A percentile compares a stretch with the other conserved stretches of the same genome.
Conservation (phyloP, 345 rosid genomes). For the Acer negundo region DNA sequence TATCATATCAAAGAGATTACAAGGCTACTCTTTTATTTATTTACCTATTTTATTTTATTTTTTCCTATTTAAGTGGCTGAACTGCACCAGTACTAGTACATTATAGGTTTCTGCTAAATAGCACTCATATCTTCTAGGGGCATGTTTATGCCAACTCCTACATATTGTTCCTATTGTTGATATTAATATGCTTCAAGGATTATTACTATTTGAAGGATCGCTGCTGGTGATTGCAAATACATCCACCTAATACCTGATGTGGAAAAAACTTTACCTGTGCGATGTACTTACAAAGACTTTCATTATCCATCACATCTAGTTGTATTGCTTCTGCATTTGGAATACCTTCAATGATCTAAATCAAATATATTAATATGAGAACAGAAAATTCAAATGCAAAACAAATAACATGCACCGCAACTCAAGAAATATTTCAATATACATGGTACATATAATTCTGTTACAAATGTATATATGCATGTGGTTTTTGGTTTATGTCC, state of each 20-base stretch:
- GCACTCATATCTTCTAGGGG: neutral
- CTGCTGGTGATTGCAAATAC: neutral
- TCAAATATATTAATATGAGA: conserved; percentile 18
- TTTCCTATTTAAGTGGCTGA: neutral
- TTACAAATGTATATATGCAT: neutral
- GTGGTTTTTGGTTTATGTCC: neutral
- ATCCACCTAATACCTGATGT: neutral
- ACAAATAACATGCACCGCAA: conserved; percentile 7
- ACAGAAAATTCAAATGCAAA: conserved; percentile 12
- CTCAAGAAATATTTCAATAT: neutral
- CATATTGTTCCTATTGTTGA: neutral
- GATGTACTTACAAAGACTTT: conserved; percentile 60
- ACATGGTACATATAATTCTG: neutral
- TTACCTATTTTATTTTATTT: neutral
- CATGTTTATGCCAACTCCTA: neutral
- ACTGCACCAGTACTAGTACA: neutral
- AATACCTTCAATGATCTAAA: conserved; percentile 74
- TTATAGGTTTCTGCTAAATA: neutral
- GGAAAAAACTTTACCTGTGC: conserved; percentile 57
- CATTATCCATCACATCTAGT: conserved; percentile 72
- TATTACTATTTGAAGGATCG: neutral
- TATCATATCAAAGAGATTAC: neutral
- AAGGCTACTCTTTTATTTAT: neutral
- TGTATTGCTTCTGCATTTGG: conserved; percentile 71
- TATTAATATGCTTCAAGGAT: neutral